Base-by-base conservation (phyloP, 371 early-diverging fungal genomes). In the Mortierella sp. region DNA sequence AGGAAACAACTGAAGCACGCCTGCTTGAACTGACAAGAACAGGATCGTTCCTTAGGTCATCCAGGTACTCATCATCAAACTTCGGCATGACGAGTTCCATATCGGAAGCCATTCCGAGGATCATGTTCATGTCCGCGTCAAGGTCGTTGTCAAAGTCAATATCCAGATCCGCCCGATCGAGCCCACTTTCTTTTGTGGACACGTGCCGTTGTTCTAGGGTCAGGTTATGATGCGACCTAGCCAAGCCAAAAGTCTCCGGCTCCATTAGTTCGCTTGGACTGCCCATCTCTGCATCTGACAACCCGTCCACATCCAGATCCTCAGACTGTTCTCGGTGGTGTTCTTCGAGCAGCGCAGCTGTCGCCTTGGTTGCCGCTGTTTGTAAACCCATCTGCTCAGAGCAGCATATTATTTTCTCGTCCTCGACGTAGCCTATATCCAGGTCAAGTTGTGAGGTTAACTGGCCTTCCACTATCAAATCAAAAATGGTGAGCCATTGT, bases 101-200 rank as follows among this genome's bases (percentile, higher is more conserved):
- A 31, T 75, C 75, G 4, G 75, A 75, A 3, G 75, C 56, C 69
- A 68, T 75, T 2, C 75, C 75, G 14, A 75, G 60, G 42, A 75
- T 67, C 47, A 56, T 48, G 27, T 49, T 54, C 69, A 75, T 63
- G 32, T 75, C 75, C 4, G 60, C 56, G 15, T 68, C 75, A 2
- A 63, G 43, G 2, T 53, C 32, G 28, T 37, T 44, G 24, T 41
- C 58, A 23, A 55, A 8, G 3, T 68, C 69, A 19, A 56, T 32
- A 23, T 62, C 70, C 8, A 21, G 48, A 12, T 49, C 54, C 14
- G 17, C 12, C n/a, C 60, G 21, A 15, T 59, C 41, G 3, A 23
- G n/a, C 8, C 4, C 8, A 1, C 24, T 19, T 37, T 50, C 48
- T 19, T 50, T 37, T 6, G 15, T 34, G n/a, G n/a, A n/a, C n/a